Evolutionary conservation across 192 early-diverging fungal species (phyloP), one percentile per base, ranked within the genome.

Genomic region (Coemansia sp.): DNA sequence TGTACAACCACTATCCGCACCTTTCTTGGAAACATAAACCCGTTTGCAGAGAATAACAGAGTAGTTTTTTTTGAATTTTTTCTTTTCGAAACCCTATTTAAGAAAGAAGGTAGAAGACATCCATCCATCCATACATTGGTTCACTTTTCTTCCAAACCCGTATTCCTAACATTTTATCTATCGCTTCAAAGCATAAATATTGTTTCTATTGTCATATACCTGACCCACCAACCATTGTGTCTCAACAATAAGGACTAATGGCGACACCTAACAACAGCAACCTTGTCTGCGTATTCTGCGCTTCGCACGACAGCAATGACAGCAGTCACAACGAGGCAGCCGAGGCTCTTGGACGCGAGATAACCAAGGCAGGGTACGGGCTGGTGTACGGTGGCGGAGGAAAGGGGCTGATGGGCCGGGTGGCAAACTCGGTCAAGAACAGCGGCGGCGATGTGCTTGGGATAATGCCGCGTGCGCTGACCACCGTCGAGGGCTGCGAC

Each of bases 331-430:
- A 62, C 21, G 71, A 72, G 2, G 73, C 77, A 4, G 77, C 76
- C 49, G 63, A 61, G 12, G 82, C 64, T 5, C 84, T 91, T 9
- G 90, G 90, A 16, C 67, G 76, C 13, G 67, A 74, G n/a, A 67
- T 91, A 63, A 84, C 77, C 21, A 76, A 75, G 40, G 71, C 84
- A 10, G 83, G 86, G 41, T 88, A 87, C 49, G 85, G 85, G 7
- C 85, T 91, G 37, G 87, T 91, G 13, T 91, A 90, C 69, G 90
- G 88, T 19, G 89, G 90, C 36, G 90, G 90, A 21, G 80, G 72
- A 3, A 61, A 72, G 16, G 90, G 95, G 4, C 67, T 95, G 56
- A 97, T 97, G 95, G 95, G 95, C 15, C 80, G 84, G 0, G 86
- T 95, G 41, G 94, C 95, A n/a, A 69, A 76, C 26, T 75, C 90